Percentiles rank a stretch among this genome's conserved stretches.
phyloP scores from a whole-genome alignment of 148 eudicot species.

The Polygonum aviculare region DNA sequence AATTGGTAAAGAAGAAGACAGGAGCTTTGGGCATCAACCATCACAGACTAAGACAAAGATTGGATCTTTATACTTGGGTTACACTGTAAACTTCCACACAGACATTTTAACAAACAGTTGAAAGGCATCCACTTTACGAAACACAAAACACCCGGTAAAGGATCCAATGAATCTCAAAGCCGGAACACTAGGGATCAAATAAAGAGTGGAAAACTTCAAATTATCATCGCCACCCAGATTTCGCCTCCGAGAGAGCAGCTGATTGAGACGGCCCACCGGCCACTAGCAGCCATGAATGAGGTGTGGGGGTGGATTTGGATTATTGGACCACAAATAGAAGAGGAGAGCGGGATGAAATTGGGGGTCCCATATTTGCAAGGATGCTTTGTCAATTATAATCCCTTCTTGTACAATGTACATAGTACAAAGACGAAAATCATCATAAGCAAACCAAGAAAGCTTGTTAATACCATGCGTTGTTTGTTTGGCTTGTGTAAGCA shows the following conservation, averaged over 20 bases:
- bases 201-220: not conserved
- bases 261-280: slow-evolving; percentile 13
- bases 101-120: slow-evolving; percentile 8
- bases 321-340: not conserved
- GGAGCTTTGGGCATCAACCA: not conserved
- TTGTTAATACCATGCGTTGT: not conserved
- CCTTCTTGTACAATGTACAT: not conserved
- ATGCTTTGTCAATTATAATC: not conserved
- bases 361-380: not conserved
- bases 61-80: slow-evolving; percentile 1
- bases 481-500: not conserved
- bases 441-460: not conserved
- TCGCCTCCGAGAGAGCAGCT: slow-evolving; percentile 1
- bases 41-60: slow-evolving; percentile 4
- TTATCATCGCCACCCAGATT: not conserved
- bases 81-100: not conserved
- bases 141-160: not conserved
- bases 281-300: slow-evolving; percentile 11
- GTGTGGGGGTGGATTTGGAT: not conserved
- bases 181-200: not conserved
- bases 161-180: slow-evolving; percentile 10
- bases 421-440: not conserved
- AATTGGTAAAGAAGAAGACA: not conserved
- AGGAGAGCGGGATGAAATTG: not conserved
- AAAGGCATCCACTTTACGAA: not conserved